phyloP scores from a whole-genome alignment of 768 basidiomycete species.

The Lyophyllum semitale region DNA sequence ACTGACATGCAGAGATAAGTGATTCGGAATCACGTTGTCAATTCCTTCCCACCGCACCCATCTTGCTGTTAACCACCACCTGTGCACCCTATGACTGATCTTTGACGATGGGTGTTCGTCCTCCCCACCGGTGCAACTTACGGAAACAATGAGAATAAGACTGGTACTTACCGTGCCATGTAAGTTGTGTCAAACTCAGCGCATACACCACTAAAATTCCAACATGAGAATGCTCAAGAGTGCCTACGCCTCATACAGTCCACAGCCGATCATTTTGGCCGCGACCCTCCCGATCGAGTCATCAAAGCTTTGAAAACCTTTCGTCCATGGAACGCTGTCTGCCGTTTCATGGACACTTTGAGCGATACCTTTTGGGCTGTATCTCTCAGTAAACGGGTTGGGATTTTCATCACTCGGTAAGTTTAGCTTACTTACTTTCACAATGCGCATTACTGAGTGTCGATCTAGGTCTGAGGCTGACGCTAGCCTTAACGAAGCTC shows the following conservation, averaged over 20 bases:
- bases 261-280: not conserved
- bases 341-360: not conserved
- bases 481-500: too few relatives aligned
- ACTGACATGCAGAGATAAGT: too few relatives aligned
- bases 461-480: too few relatives aligned
- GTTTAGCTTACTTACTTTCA: too few relatives aligned
- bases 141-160: not conserved
- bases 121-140: not conserved
- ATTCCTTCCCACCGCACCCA: too few relatives aligned
- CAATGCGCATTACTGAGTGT: too few relatives aligned
- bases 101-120: not conserved
- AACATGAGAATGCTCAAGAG: not conserved
- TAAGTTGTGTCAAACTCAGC: not conserved
- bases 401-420: constrained; percentile 1
- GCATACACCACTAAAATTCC: not conserved
- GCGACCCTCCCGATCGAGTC: not conserved
- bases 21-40: too few relatives aligned
- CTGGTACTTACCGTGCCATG: not conserved
- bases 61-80: too few relatives aligned
- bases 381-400: not conserved
- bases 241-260: not conserved
- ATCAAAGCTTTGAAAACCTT: not conserved
- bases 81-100: not conserved
- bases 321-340: not conserved
- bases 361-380: not conserved